phyloP scores from a whole-genome alignment of 441 rosid species.

The Flueggea neowawraea region DNA sequence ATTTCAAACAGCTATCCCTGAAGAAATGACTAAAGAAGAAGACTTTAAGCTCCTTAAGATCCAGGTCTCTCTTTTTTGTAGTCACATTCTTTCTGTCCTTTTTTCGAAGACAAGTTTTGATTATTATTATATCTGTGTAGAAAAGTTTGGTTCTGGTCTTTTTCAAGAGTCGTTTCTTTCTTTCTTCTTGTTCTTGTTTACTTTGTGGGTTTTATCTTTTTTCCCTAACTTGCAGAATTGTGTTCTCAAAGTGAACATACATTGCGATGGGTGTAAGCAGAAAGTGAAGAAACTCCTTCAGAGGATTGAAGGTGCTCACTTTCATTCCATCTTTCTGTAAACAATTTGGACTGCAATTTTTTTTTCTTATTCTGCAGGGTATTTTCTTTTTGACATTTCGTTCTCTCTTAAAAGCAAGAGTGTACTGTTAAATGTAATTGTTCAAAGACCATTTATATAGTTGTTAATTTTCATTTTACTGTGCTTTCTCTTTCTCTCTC shows the following conservation, averaged over 20 bases:
- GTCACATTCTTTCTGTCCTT: slow-evolving; percentile 13
- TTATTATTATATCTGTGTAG: not conserved
- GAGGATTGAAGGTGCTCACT: slow-evolving; percentile 69
- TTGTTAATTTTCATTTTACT: too few relatives aligned
- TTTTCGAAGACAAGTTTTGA: not conserved
- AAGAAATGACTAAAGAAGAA: slow-evolving; percentile 73
- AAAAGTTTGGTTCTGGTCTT: slow-evolving; percentile 13
- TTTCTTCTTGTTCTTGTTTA: slow-evolving; percentile 16
- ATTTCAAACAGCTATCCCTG: slow-evolving; percentile 10
- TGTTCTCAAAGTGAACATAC: slow-evolving; percentile 77
- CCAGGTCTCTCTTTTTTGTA: slow-evolving; percentile 41
- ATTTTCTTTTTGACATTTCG: not conserved
- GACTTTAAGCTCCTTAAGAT: slow-evolving; percentile 87
- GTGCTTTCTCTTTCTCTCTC: too few relatives aligned
- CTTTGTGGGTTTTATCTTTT: slow-evolving; percentile 1
- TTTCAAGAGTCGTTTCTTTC: slow-evolving; percentile 14
- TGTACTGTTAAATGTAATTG: too few relatives aligned
- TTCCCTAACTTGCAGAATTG: slow-evolving; percentile 40
- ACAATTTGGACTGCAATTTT: not conserved
- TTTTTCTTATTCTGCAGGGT: too few relatives aligned
- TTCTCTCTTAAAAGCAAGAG: too few relatives aligned
- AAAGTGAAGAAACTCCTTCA: slow-evolving; percentile 87
- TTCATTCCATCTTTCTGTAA: not conserved
- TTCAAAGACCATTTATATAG: too few relatives aligned
- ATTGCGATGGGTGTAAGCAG: slow-evolving; percentile 87